These are phyloP conservation scores for Thalassiosira hispida DNA, from an alignment of 352 stramenopile genomes.

Conservation along the genomic window DNA sequence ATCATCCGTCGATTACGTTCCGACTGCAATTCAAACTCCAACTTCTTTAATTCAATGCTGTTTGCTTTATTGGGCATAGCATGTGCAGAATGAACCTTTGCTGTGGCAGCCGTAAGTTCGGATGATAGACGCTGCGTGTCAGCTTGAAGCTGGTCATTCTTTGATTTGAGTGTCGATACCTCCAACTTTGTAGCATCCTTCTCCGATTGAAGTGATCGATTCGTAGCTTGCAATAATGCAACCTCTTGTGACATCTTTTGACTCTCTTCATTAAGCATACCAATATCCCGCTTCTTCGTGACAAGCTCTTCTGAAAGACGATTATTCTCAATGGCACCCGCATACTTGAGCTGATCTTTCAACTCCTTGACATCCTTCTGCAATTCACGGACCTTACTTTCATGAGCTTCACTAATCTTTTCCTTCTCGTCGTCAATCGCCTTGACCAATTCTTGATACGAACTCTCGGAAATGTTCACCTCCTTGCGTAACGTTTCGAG, in stretches of 20 bases:
- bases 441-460: constrained; percentile 50
- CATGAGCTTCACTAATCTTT: constrained; percentile 22
- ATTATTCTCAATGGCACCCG: constrained; percentile 20
- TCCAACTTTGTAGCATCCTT: constrained; percentile 13
- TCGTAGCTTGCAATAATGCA: constrained; percentile 19
- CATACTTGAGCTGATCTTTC: constrained; percentile 16
- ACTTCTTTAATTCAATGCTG: constrained; percentile 32
- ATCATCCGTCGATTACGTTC: constrained; percentile 35
- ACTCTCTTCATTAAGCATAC: background rate
- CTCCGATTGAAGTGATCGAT: constrained; percentile 22
- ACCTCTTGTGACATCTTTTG: constrained; percentile 30
- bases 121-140: constrained; percentile 28
- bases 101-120: constrained; percentile 3
- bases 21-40: constrained; percentile 52
- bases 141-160: constrained; percentile 20
- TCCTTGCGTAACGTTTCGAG: constrained; percentile 22
- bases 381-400: constrained; percentile 27
- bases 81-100: background rate
- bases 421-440: constrained; percentile 56
- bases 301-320: constrained; percentile 18
- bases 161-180: constrained; percentile 19
- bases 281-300: background rate
- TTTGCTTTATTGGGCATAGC: background rate
- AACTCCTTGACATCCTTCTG: constrained; percentile 30
- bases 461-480: constrained; percentile 31